Percentiles rank a stretch among this genome's conserved stretches.
These are phyloP conservation scores for Suhomyces kunorum DNA, from an alignment of 1,139 yeast species.

Conservation along the genomic window DNA sequence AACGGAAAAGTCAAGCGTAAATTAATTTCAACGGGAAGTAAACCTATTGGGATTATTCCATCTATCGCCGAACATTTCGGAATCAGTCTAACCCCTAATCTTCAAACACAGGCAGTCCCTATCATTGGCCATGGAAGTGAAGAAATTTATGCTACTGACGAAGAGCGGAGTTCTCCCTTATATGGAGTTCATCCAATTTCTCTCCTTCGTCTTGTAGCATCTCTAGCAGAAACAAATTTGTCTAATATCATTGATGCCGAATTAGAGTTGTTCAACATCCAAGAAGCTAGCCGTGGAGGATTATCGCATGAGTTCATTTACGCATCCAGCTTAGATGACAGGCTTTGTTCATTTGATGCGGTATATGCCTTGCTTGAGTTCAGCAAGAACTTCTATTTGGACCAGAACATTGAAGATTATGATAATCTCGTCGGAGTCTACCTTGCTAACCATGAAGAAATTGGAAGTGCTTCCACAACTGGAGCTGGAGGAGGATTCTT, in stretches of 20 bases:
- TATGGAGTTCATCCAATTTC: constrained; percentile 40
- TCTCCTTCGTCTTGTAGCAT: constrained; percentile 38
- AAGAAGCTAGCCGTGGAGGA: constrained; percentile 45
- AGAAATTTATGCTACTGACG: constrained; percentile 16
- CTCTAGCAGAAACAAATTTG: constrained; percentile 30
- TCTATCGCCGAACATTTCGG: constrained; percentile 45
- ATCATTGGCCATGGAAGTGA: constrained; percentile 36
- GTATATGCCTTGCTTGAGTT: constrained; percentile 36
- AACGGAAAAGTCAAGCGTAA: constrained; percentile 27
- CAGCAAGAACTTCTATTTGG: constrained; percentile 19
- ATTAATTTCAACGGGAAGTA: constrained; percentile 39
- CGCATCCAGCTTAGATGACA: constrained; percentile 48
- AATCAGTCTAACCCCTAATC: constrained; percentile 36
- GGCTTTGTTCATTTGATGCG: constrained; percentile 47
- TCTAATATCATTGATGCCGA: constrained; percentile 36
- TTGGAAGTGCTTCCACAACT: constrained; percentile 45
- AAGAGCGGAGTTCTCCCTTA: constrained; percentile 40
- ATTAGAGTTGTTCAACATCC: constrained; percentile 45
- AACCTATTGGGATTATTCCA: constrained; percentile 47
- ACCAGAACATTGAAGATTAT: constrained; percentile 22
- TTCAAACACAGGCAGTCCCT: constrained; percentile 46
- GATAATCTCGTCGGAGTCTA: constrained; percentile 40
- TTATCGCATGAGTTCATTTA: constrained; percentile 40
- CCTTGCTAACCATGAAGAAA: constrained; percentile 48
- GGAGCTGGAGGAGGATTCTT: constrained; percentile 43